Evolutionary conservation across 495 filamentous ascomycete species (phyloP).

Genomic region (Podospora didyma): DNA sequence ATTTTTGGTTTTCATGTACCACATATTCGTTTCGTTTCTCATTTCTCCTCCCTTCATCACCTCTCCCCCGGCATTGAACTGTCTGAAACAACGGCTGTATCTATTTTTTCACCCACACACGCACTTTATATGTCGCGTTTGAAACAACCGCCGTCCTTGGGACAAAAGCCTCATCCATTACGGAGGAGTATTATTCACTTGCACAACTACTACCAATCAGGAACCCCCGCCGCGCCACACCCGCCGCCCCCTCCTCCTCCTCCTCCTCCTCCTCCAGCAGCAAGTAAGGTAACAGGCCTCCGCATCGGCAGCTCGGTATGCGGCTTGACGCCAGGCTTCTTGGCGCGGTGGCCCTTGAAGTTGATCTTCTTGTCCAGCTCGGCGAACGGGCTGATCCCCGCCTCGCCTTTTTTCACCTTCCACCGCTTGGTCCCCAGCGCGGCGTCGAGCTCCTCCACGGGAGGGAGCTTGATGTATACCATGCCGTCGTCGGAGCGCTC

Average conservation of each 20-base stretch:
- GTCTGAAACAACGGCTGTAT: too few species aligned
- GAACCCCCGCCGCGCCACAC: not conserved
- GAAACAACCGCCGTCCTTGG: too few species aligned
- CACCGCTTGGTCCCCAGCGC: constrained; percentile 78
- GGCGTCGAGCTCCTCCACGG: constrained; percentile 78
- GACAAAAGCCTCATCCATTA: too few species aligned
- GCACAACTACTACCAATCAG: too few species aligned
- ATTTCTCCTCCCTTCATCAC: too few species aligned
- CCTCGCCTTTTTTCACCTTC: constrained; percentile 75
- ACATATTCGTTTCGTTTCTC: too few species aligned
- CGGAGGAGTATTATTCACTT: too few species aligned
- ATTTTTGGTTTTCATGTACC: too few species aligned
- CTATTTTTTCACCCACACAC: too few species aligned
- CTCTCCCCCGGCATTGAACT: too few species aligned
- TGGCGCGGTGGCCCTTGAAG: constrained; percentile 35
- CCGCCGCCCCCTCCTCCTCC: not conserved
- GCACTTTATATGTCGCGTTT: too few species aligned
- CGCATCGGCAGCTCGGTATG: constrained; percentile 7
- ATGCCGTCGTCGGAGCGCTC: constrained; percentile 66
- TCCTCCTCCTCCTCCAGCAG: not conserved
- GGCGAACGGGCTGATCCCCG: constrained; percentile 54
- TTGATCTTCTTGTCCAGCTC: constrained; percentile 64
- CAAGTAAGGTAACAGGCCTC: not conserved
- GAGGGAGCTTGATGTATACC: constrained; percentile 84
- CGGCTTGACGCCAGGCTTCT: constrained; percentile 39